These are phyloP conservation scores for Cyanodermella asteris DNA, from an alignment of 2,329 filamentous ascomycete species.

Conservation along the genomic window DNA sequence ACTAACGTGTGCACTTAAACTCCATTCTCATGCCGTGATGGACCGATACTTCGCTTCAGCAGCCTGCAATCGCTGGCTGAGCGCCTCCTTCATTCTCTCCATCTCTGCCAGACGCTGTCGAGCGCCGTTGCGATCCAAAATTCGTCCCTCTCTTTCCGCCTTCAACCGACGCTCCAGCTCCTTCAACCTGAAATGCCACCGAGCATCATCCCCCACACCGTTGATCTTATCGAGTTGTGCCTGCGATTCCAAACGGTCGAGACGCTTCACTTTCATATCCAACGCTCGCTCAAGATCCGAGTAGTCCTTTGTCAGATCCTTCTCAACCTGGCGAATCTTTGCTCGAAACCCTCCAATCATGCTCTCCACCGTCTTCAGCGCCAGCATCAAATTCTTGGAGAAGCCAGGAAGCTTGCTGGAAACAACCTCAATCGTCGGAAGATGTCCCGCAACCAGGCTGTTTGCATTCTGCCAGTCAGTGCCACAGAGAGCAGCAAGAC, in stretches of 20 bases:
- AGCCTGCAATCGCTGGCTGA: constrained; percentile 43
- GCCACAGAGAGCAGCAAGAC: constrained; percentile 66
- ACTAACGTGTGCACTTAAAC: too few relatives aligned
- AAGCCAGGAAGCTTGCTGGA: constrained; percentile 61
- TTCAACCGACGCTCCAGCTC: constrained; percentile 80
- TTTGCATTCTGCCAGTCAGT: constrained; percentile 82
- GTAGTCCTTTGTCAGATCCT: constrained; percentile 78
- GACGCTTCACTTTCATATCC: constrained; percentile 57
- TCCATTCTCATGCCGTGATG: too few relatives aligned
- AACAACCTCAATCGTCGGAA: constrained; percentile 70
- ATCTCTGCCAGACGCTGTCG: constrained; percentile 57
- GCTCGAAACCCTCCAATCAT: constrained; percentile 58
- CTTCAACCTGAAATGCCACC: constrained; percentile 66
- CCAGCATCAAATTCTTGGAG: constrained; percentile 68
- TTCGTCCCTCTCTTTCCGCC: constrained; percentile 64
- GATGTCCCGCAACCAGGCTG: constrained; percentile 66
- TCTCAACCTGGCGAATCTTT: constrained; percentile 67
- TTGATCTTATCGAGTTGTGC: constrained; percentile 3
- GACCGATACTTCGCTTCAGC: constrained; percentile 39
- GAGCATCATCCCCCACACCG: too few relatives aligned
- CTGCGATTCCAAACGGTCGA: constrained; percentile 60
- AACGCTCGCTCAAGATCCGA: constrained; percentile 64
- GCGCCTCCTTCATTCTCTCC: constrained; percentile 49
- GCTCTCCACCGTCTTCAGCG: constrained; percentile 68
- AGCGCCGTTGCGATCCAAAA: constrained; percentile 68